These are phyloP conservation scores for Chlorencoelia australis DNA, from an alignment of 2,329 filamentous ascomycete species.

Conservation along the genomic window DNA sequence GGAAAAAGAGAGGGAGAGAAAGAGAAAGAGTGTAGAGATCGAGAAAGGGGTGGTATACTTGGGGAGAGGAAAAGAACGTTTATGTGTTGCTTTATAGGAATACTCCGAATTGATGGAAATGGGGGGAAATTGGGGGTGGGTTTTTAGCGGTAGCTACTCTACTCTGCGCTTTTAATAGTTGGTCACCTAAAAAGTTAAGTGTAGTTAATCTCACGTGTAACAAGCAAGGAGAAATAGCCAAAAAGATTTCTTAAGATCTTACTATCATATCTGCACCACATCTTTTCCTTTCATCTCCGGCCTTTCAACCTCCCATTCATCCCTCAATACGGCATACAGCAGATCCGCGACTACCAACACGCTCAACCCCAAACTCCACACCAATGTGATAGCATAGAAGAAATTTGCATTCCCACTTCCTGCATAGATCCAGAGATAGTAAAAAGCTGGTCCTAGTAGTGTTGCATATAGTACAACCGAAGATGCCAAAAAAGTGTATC, in stretches of 20 bases:
- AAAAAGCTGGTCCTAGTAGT: conserved; percentile 87
- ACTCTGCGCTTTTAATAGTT: too few species aligned
- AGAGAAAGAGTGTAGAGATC: neutral
- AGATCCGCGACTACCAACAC: conserved; percentile 72
- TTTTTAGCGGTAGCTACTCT: too few species aligned
- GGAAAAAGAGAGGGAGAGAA: neutral
- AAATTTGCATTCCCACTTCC: conserved; percentile 98
- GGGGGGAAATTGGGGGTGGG: too few species aligned
- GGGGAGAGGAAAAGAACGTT: too few species aligned
- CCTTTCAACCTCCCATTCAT: conserved; percentile 88
- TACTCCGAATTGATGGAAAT: neutral
- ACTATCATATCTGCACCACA: conserved; percentile 35
- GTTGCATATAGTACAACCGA: conserved; percentile 79
- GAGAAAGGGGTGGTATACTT: neutral
- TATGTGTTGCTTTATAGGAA: neutral
- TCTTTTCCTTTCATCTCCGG: conserved; percentile 87
- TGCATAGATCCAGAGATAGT: conserved; percentile 96
- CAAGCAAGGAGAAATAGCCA: too few species aligned
- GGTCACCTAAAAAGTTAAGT: too few species aligned
- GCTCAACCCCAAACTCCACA: conserved; percentile 87
- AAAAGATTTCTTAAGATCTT: too few species aligned
- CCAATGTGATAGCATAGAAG: conserved; percentile 98
- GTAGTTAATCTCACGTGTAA: neutral
- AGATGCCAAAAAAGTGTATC: conserved; percentile 81
- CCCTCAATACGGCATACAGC: conserved; percentile 77